Conservation (phyloP, 805 yeast species). For the Hanseniaspora mollemarum region DNA sequence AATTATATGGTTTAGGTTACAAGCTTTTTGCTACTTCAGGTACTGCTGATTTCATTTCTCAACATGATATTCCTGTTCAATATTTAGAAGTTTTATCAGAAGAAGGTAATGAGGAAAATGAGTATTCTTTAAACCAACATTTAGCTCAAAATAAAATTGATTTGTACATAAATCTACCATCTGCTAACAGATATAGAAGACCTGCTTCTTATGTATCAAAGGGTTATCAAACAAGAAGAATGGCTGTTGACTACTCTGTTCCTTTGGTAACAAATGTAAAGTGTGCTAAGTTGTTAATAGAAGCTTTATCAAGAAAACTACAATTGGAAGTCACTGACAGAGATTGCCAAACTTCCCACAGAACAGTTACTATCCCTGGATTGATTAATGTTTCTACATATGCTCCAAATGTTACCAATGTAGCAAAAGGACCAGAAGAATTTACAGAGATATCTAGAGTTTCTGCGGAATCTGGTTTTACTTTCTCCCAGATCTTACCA, state of each 20-base stretch:
- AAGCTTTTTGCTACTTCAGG: slow-evolving; percentile 95
- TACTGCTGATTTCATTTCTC: slow-evolving; percentile 95
- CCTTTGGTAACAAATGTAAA: slow-evolving; percentile 96
- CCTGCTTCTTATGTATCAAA: slow-evolving; percentile 96
- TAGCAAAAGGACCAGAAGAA: slow-evolving; percentile 38
- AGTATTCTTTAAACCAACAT: slow-evolving; percentile 91
- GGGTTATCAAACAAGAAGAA: slow-evolving; percentile 97
- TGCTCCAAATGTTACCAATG: slow-evolving; percentile 51
- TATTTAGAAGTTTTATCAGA: slow-evolving; percentile 80
- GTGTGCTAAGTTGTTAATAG: slow-evolving; percentile 88
- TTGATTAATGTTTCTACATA: slow-evolving; percentile 70
- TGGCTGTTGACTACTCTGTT: slow-evolving; percentile 98
- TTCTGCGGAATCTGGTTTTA: slow-evolving; percentile 77
- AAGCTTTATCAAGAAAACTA: slow-evolving; percentile 70
- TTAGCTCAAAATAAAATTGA: slow-evolving; percentile 94
- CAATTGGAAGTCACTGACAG: slow-evolving; percentile 57
- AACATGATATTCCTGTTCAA: slow-evolving; percentile 87
- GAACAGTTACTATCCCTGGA: slow-evolving; percentile 74
- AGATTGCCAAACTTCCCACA: slow-evolving; percentile 86
- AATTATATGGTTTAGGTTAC: slow-evolving; percentile 72
- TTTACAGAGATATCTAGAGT: slow-evolving; percentile 58
- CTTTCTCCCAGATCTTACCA: slow-evolving; percentile 72
- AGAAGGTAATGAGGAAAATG: slow-evolving; percentile 70
- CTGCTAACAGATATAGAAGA: slow-evolving; percentile 93
- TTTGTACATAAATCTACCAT: slow-evolving; percentile 90